Evolutionary conservation across 2,329 filamentous ascomycete species (phyloP), one percentile per base, ranked within the genome.

Genomic region (Trichoderma guizhouense): DNA sequence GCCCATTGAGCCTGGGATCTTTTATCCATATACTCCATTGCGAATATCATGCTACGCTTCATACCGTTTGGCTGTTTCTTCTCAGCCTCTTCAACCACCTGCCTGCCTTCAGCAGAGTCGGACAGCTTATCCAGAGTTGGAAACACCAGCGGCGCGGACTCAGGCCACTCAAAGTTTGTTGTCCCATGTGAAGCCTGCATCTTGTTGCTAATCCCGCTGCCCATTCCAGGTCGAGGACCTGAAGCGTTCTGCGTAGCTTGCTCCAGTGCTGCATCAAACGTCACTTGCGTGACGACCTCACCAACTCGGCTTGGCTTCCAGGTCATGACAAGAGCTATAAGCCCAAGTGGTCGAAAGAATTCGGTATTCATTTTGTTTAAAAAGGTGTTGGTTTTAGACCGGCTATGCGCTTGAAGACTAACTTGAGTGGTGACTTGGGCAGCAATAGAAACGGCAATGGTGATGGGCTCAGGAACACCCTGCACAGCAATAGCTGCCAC

Each of bases 301-400:
- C 79, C 75, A 21, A 75, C 71, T 0, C 77, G 73, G 4, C 83
- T 81, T 0, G 85, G 84, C 66, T 85, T 85, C 80, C 82, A 89
- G 1, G 85, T 85, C 79, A 90, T 84, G 47, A 91, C 81, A 24
- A 82, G 53, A 4, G 76, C 78, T 14, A 85, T 87, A 0, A 90
- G 81, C 0, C 88, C 88, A 2, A 83, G 83, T 0, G 89, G 88
- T 61, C 82, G 83, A 77, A 91, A 91, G 72, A 89, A 84, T 3
- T 86, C 81, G 9, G 84, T 81, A 75, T 90, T 91, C 75, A 89
- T 83, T 43, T 81, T 79, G 74, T 89, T 84, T 18, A 91, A 82
- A 76, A 88, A 90, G 0, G 77, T 79, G 74, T 89, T 90, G 0
- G 85, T 83, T 55, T 82, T 79, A 74, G 80, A 78, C 21, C 81